Conservation (phyloP, 1,284 basidiomycete genomes). For the Grifola frondosa region DNA sequence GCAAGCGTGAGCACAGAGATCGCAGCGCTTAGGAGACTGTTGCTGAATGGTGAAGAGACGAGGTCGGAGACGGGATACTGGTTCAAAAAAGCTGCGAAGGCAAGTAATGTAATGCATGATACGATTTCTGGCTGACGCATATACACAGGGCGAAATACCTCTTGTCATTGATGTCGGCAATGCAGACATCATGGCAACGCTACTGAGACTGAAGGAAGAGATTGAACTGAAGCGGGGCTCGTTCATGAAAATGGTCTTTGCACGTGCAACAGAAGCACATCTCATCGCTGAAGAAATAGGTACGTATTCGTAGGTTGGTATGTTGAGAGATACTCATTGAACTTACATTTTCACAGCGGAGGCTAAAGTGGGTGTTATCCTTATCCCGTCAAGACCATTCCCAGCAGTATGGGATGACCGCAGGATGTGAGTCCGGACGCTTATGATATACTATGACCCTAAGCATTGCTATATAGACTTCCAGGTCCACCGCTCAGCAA, state of each 20-base stretch:
- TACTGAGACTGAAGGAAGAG: slow-evolving; percentile 73
- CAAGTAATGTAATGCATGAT: slow-evolving; percentile 26
- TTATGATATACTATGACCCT: not conserved
- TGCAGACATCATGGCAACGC: slow-evolving; percentile 63
- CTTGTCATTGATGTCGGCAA: slow-evolving; percentile 47
- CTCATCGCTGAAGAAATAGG: slow-evolving; percentile 71
- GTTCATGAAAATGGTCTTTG: slow-evolving; percentile 61
- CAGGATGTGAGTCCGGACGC: slow-evolving; percentile 34
- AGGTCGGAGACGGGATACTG: slow-evolving; percentile 40
- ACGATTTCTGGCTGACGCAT: not conserved
- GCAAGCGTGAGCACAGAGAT: slow-evolving; percentile 54
- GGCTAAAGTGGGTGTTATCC: slow-evolving; percentile 52
- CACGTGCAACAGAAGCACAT: slow-evolving; percentile 75
- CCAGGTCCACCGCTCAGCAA: slow-evolving; percentile 54
- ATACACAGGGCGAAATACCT: slow-evolving; percentile 36
- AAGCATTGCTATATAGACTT: slow-evolving; percentile 32
- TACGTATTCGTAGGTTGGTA: slow-evolving; percentile 6
- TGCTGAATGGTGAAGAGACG: slow-evolving; percentile 47
- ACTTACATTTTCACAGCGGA: slow-evolving; percentile 37
- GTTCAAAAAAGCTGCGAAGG: slow-evolving; percentile 60
- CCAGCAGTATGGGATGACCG: slow-evolving; percentile 51
- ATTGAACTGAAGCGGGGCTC: slow-evolving; percentile 61
- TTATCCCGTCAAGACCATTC: slow-evolving; percentile 50
- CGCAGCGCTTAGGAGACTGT: slow-evolving; percentile 47
- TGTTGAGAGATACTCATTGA: not conserved